Evolutionary conservation across 108 stramenopile genomes (phyloP).

Genomic region (Fistulifera pelliculosa): DNA sequence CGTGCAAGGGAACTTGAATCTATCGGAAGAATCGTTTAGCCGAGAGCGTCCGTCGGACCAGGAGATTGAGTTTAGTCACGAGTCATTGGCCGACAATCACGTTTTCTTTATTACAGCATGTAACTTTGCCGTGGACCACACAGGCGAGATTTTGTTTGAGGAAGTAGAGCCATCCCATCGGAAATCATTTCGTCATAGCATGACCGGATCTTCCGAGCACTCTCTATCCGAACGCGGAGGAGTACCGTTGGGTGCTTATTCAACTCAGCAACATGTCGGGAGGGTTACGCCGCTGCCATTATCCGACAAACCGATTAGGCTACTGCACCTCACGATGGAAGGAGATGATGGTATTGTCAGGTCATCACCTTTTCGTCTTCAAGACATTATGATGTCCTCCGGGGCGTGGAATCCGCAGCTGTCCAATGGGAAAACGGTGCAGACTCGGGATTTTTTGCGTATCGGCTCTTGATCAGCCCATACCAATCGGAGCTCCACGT

Average conservation of each 20-base stretch:
- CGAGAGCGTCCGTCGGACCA: too few relatives aligned
- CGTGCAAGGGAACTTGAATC: not conserved
- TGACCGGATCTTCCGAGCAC: not conserved
- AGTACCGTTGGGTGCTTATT: slow-evolving; percentile 62
- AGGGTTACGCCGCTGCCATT: slow-evolving; percentile 63
- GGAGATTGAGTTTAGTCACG: too few relatives aligned
- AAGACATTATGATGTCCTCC: slow-evolving; percentile 57
- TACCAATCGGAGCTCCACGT: slow-evolving; percentile 72
- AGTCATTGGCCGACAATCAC: slow-evolving; percentile 8
- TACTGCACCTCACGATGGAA: slow-evolving; percentile 72
- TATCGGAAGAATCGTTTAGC: not conserved
- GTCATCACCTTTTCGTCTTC: slow-evolving; percentile 54
- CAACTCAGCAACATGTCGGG: slow-evolving; percentile 29
- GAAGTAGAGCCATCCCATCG: slow-evolving; percentile 16
- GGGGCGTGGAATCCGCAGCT: slow-evolving; percentile 66
- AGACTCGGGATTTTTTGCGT: slow-evolving; percentile 63
- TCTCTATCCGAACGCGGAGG: slow-evolving; percentile 2
- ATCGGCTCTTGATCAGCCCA: slow-evolving; percentile 46
- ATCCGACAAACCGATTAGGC: slow-evolving; percentile 32
- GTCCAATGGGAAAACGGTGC: slow-evolving; percentile 58
- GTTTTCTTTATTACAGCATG: slow-evolving; percentile 53
- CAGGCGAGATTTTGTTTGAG: slow-evolving; percentile 68
- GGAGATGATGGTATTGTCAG: slow-evolving; percentile 48
- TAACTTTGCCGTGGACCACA: slow-evolving; percentile 78
- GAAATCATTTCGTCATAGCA: slow-evolving; percentile 1